Evolutionary conservation across 2,329 filamentous ascomycete genomes (phyloP), one percentile per base, ranked within the genome.

Genomic region (Neofusicoccum sp.): DNA sequence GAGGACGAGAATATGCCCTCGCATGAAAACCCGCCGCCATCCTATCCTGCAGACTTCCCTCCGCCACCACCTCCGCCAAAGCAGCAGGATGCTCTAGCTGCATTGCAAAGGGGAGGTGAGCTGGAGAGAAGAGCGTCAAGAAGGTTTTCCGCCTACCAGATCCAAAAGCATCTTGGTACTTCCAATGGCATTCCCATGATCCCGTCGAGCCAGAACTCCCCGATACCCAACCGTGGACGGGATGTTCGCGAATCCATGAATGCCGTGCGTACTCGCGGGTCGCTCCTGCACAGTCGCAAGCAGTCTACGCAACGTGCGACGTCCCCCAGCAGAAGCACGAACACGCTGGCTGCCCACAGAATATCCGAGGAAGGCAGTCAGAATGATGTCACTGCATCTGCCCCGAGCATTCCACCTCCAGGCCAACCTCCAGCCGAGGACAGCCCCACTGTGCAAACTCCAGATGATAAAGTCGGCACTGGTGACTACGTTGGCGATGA

Each of bases 61-160:
- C 91, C 90, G 64, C 89, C 89, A 3, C 89, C 89, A 3, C 90
- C 90, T 1, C 88, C 89, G 31, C 90, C 92, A 59, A 91, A 91
- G 70, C 88, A 93, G 70, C 91, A 95, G 70, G 96, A 96, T 80
- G 95, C 95, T 4, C 81, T 99, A 59, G 92, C 92, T 54, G 93
- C 93, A 56, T 78, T 99, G 67, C 95, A 98, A 77, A 87, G 93
- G 76, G 93, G 93, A 37, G 94, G 94, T 22, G 93, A 97, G 68
- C 80, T 99, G 56, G 95, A 99, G 78, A 87, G 95, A 73, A 86
- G 95, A 73, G 95, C 95, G 0, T 99, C 95, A 12, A 85, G 94
- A 68, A 85, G 95, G 71, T 99, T 98, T 74, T 98, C 95, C 1
- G 91, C 93, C 60, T 99, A 98, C 74, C 95, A 99, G 73, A 96